Evolutionary conservation across 2,329 filamentous ascomycete species (phyloP), one percentile per base, ranked within the genome.

Genomic region (Claviceps paspali): DNA sequence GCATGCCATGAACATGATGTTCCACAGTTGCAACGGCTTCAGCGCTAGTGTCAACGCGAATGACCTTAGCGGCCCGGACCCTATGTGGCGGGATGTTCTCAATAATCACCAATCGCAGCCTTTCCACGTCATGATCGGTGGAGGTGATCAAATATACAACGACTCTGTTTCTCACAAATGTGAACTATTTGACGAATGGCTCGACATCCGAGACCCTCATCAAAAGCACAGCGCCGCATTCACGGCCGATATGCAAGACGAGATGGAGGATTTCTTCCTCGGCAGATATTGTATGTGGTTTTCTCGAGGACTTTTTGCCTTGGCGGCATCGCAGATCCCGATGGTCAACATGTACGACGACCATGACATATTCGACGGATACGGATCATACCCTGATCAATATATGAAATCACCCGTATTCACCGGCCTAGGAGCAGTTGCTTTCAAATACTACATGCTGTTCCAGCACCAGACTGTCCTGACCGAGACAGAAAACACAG

Each of bases 291-390:
- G 77, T 42, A 82, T 79, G 70, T 98, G 91, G 87, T 98, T 96
- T 58, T 95, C 87, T 0, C 87, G 93, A 50, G 91, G 92, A 0
- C 63, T 96, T 5, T 98, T 95, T 51, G 76, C 82, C n/a, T 73
- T 98, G 52, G 91, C 88, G 5, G 87, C 80, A 48, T 82, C 82
- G 2, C 88, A 96, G 54, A 96, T 98, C 32, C 87, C 91, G 7
- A 96, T 95, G 87, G 75, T 98, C 49, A 98, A 98, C 55, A 87
- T 98, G 56, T 95, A 82, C 67, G 88, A 96, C 56, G 91, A 96
- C 49, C 91, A 96, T 53, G 83, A 91, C 47, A 82, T 87, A 47
- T 87, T 87, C 45, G 81, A 87, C 57, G 91, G 92, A 1, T 98
- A 80, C 53, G 91, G 91, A 6, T 94, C 86, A 0, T 98, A 96